Evolutionary conservation across 164 flowering plant genomes (phyloP), one percentile per base, ranked within the genome.

Genomic region (Piper betle): DNA sequence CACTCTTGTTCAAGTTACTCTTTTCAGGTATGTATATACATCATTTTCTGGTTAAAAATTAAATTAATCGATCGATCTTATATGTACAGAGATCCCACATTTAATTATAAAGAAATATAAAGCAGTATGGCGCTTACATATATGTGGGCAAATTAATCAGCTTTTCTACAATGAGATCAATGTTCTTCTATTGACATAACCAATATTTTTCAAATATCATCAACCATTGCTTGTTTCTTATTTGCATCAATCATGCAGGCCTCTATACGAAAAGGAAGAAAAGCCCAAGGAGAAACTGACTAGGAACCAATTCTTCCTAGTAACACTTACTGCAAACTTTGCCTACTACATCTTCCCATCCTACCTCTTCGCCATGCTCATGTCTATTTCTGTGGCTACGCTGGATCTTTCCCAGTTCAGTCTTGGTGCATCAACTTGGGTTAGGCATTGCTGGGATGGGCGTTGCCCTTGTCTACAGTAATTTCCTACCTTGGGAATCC

Each of bases 1-100:
- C 0, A 88, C 86, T 70, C 81, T 91, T 1, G 95, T 88, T 57
- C 95, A 92, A 66, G 98, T 92, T 43, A 88, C 98, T 1, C 66
- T 92, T 18, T 92, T 87, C 85, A 81, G 91, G 97, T 84, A 9
- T 9, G 52, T 10, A 9, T 16, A 10, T 10, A 25, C 2, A 2
- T 48, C 52, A 16, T 48, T 16, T 10, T 48, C 13, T 48, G 13
- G 13, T 53, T 25, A 5, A 17, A 18, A 17, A 17, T 25, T 25
- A 18, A 25, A 18, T 18, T 5, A 53, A 25, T 13, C n/a, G 20
- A 17, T 16, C 20, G 4, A 25, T 53, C 20, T 13, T 25, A 25
- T 25, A 25, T 25, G 33, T 25, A 25, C 33, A 25, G 33, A 25
- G 33, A 25, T 25, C 33, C 33, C 33, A 25, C 33, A 25, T 25